Conservation (phyloP, 495 filamentous ascomycete genomes). For the Elasticomyces elasticus region DNA sequence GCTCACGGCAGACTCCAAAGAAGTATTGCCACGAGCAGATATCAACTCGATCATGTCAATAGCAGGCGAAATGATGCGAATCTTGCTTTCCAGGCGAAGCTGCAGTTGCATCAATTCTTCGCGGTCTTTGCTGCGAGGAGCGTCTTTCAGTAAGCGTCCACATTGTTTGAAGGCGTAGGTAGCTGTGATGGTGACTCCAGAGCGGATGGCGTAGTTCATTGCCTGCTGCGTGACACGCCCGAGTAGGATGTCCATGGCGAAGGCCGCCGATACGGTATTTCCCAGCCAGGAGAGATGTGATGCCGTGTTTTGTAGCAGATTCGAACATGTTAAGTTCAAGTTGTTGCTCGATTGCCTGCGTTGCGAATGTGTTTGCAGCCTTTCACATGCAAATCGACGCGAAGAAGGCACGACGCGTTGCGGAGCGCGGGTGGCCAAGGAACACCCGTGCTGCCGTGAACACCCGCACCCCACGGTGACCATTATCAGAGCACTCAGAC, state of each 20-base stretch:
- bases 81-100: slow-evolving; percentile 69
- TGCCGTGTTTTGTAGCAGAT: too few relatives aligned
- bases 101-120: slow-evolving; percentile 65
- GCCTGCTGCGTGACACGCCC: slow-evolving; percentile 69
- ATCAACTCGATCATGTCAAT: slow-evolving; percentile 93
- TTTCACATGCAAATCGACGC: too few relatives aligned
- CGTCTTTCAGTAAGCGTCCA: slow-evolving; percentile 66
- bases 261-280: too few relatives aligned
- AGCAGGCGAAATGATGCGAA: slow-evolving; percentile 81
- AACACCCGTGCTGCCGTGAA: too few relatives aligned
- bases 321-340: too few relatives aligned
- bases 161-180: slow-evolving; percentile 77
- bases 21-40: slow-evolving; percentile 90
- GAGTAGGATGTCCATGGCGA: slow-evolving; percentile 66
- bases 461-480: too few relatives aligned
- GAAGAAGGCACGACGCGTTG: too few relatives aligned
- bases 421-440: too few relatives aligned
- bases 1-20: slow-evolving; percentile 77
- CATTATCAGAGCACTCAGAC: too few relatives aligned
- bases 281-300: too few relatives aligned
- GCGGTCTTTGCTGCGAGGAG: slow-evolving; percentile 49
- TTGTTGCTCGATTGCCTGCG: too few relatives aligned
- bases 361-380: too few relatives aligned
- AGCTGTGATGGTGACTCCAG: slow-evolving; percentile 81
- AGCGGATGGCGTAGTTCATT: slow-evolving; percentile 82